A percentile compares a stretch with the other conserved stretches of the same genome.
These are phyloP conservation scores for Trametes cingulata DNA, from an alignment of 768 basidiomycete species.

Conservation along the genomic window DNA sequence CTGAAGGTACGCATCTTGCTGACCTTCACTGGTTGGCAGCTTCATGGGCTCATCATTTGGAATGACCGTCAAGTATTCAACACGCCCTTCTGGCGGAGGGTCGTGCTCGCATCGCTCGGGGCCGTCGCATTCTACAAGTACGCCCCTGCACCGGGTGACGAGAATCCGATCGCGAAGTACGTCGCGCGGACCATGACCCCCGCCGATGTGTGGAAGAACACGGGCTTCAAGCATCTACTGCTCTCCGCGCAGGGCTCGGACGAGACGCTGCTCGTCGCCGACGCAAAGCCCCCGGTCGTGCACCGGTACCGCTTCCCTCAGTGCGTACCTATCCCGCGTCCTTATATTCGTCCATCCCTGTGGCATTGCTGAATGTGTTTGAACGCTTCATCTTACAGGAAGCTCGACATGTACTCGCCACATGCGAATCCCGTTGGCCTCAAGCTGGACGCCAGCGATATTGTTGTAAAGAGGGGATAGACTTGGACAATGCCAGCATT, in stretches of 20 bases:
- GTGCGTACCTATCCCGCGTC: slow-evolving; percentile 45
- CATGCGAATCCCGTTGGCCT: slow-evolving; percentile 61
- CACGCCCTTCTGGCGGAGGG: slow-evolving; percentile 68
- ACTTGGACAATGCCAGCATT: slow-evolving; percentile 12
- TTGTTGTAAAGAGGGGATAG: slow-evolving; percentile 37
- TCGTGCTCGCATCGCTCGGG: slow-evolving; percentile 50
- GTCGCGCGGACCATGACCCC: slow-evolving; percentile 60
- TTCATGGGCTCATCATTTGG: background rate
- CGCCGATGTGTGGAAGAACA: slow-evolving; percentile 51
- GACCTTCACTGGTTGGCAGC: background rate
- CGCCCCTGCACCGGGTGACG: slow-evolving; percentile 61
- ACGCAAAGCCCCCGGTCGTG: slow-evolving; percentile 46
- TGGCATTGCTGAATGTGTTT: background rate
- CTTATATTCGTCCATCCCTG: background rate
- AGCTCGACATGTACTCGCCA: slow-evolving; percentile 60
- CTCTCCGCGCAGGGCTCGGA: slow-evolving; percentile 45
- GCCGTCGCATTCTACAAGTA: slow-evolving; percentile 64
- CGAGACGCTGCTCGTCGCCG: slow-evolving; percentile 42
- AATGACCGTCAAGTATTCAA: slow-evolving; percentile 50
- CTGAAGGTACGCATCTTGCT: slow-evolving; percentile 52
- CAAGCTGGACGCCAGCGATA: slow-evolving; percentile 36
- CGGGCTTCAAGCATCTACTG: slow-evolving; percentile 60
- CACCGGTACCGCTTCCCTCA: slow-evolving; percentile 73
- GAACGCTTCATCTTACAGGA: slow-evolving; percentile 36
- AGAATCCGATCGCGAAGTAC: slow-evolving; percentile 66